Percentiles rank a stretch among this genome's conserved stretches.
These are phyloP conservation scores for Lactarius sp. DNA, from an alignment of 768 basidiomycete genomes.

Conservation along the genomic window DNA sequence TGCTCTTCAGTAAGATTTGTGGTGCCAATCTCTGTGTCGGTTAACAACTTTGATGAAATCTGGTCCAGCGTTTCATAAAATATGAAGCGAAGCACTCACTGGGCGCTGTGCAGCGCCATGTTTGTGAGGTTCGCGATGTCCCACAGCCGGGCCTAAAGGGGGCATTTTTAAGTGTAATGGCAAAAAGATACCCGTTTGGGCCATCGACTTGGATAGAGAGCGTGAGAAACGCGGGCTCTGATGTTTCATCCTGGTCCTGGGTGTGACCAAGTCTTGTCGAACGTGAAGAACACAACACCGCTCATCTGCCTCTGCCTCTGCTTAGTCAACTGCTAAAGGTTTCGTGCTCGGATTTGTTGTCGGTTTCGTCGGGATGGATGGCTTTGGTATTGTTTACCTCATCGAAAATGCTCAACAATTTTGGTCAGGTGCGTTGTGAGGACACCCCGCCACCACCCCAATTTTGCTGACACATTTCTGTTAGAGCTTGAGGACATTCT, in stretches of 20 bases:
- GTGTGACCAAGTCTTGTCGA: neutral
- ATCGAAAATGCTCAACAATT: constrained; percentile 84
- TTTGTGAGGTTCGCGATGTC: too few species aligned
- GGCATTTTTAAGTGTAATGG: too few species aligned
- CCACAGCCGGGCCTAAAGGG: too few species aligned
- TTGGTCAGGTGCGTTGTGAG: constrained; percentile 67
- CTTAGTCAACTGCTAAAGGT: neutral
- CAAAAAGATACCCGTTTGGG: too few species aligned
- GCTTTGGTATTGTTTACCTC: constrained; percentile 75
- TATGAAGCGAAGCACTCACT: too few species aligned
- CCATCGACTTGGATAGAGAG: too few species aligned
- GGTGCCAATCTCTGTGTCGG: too few species aligned
- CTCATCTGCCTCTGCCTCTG: neutral
- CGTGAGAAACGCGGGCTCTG: neutral
- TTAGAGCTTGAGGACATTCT: constrained; percentile 87
- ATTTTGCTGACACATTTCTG: neutral
- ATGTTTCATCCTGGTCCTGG: neutral
- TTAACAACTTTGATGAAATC: too few species aligned
- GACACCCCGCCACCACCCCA: constrained; percentile 4
- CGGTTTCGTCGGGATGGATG: constrained; percentile 43
- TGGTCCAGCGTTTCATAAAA: too few species aligned
- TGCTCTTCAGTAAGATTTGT: too few species aligned
- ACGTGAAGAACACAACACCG: neutral
- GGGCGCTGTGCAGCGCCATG: too few species aligned
- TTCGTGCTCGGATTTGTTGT: neutral